Evolutionary conservation across 169 alveolate genomes (phyloP).

Genomic region (Eimeria maxima): DNA sequence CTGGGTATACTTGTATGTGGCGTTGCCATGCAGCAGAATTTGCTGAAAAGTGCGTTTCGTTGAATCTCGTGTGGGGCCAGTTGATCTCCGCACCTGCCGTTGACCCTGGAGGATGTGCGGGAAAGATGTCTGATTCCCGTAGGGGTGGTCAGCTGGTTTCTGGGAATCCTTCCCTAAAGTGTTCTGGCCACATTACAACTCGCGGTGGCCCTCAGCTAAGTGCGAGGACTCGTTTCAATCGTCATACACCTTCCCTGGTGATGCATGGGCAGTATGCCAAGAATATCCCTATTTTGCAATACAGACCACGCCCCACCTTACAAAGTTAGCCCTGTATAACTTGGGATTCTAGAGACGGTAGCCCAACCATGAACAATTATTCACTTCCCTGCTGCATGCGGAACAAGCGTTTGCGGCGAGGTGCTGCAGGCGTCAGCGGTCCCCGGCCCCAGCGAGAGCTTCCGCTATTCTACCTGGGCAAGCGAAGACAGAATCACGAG

Average conservation of each 20-base stretch:
- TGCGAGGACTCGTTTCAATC: neutral
- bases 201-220: neutral
- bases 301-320: neutral
- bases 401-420: neutral
- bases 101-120: neutral
- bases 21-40: neutral
- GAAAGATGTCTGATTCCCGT: neutral
- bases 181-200: neutral
- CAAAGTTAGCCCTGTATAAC: neutral
- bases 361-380: neutral
- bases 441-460: constrained; percentile 39
- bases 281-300: neutral
- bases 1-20: neutral
- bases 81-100: neutral
- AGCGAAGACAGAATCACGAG: neutral
- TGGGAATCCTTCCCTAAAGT: neutral
- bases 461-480: constrained; percentile 3
- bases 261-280: neutral
- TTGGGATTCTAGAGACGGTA: neutral
- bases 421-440: constrained; percentile 75
- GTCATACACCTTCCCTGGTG: neutral
- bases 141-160: neutral
- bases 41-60: neutral
- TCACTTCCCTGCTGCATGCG: neutral
- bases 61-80: neutral